Evolutionary conservation across 2,329 filamentous ascomycete genomes (phyloP).

Genomic region (Harringtonia lauricola): DNA sequence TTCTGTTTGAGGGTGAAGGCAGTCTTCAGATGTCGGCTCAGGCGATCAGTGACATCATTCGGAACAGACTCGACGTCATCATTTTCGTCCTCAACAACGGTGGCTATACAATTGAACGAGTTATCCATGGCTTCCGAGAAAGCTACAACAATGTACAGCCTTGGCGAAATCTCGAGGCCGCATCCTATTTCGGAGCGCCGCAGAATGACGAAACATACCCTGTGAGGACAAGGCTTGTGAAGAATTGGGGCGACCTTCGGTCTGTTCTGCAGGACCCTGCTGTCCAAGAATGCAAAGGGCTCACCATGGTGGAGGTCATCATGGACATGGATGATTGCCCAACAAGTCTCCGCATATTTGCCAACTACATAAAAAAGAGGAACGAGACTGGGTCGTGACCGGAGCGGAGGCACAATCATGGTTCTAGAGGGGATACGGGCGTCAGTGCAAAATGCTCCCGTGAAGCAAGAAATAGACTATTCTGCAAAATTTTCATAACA

Average conservation of each 20-base stretch:
- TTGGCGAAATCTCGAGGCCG: constrained; percentile 48
- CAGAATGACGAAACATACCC: not conserved
- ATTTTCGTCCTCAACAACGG: constrained; percentile 77
- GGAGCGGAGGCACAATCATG: too few relatives aligned
- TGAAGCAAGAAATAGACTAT: too few relatives aligned
- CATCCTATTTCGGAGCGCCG: constrained; percentile 1
- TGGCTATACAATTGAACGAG: constrained; percentile 79
- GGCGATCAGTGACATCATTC: constrained; percentile 72
- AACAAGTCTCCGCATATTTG: too few relatives aligned
- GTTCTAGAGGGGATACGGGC: too few relatives aligned
- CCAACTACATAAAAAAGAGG: too few relatives aligned
- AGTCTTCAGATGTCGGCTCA: constrained; percentile 76
- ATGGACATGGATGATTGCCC: too few relatives aligned
- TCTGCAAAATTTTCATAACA: too few relatives aligned
- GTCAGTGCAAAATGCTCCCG: too few relatives aligned
- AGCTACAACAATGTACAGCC: constrained; percentile 67
- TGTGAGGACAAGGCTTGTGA: not conserved
- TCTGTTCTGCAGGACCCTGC: not conserved
- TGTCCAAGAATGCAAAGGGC: not conserved
- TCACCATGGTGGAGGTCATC: constrained; percentile 2
- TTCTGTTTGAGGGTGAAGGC: constrained; percentile 82
- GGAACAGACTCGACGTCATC: constrained; percentile 28
- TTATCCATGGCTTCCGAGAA: constrained; percentile 71
- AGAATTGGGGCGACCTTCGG: constrained; percentile 3
- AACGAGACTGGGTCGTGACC: too few relatives aligned